Conservation (phyloP, 2,329 filamentous ascomycete genomes). For the Aspergillus sp. region DNA sequence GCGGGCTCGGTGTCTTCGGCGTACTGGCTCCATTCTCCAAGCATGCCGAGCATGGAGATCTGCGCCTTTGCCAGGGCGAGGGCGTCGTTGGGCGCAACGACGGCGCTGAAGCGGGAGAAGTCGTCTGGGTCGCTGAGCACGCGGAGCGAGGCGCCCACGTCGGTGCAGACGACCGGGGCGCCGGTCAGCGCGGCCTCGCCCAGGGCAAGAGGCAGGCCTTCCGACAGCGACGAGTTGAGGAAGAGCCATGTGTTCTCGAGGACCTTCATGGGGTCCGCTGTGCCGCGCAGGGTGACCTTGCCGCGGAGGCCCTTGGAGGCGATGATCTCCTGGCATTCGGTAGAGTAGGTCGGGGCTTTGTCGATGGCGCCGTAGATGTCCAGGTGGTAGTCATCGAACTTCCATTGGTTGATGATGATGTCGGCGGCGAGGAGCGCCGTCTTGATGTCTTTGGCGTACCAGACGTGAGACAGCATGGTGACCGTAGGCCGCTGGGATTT, state of each 20-base stretch:
- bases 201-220: conserved; percentile 45
- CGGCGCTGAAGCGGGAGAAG: conserved; percentile 56
- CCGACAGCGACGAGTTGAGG: conserved; percentile 46
- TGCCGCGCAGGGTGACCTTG: conserved; percentile 53
- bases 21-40: conserved; percentile 61
- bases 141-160: conserved; percentile 41
- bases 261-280: conserved; percentile 55
- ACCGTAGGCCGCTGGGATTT: conserved; percentile 59
- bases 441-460: conserved; percentile 60
- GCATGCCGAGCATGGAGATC: conserved; percentile 59
- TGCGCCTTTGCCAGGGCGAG: conserved; percentile 60
- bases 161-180: conserved; percentile 44
- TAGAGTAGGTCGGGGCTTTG: conserved; percentile 60
- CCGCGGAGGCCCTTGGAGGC: conserved; percentile 53
- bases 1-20: conserved; percentile 49
- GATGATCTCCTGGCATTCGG: conserved; percentile 57
- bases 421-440: conserved; percentile 62
- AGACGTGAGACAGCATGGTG: conserved; percentile 61
- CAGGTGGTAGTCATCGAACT: conserved; percentile 62
- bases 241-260: conserved; percentile 58
- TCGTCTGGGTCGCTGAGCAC: conserved; percentile 43
- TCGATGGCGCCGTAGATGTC: conserved; percentile 64
- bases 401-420: conserved; percentile 64
- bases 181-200: conserved; percentile 47
- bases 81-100: conserved; percentile 64